Base-by-base conservation (phyloP, 2,329 filamentous ascomycete species). In the Penicillium sp. region DNA sequence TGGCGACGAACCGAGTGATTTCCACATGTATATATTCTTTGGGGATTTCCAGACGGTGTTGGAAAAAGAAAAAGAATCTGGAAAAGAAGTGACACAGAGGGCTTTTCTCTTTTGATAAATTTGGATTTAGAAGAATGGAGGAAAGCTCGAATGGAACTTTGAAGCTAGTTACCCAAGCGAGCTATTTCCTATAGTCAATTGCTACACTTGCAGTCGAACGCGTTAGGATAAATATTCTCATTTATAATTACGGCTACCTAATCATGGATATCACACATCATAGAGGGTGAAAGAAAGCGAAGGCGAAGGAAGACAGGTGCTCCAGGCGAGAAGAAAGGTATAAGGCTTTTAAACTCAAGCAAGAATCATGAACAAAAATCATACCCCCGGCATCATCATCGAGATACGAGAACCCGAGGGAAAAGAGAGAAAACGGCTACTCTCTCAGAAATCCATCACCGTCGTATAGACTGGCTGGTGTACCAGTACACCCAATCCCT, bases 1-100 rank as follows among this genome's bases (percentile, higher is more conserved):
- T 78, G 76, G 76, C 67, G 71, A 51, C 66, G 73, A 49, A 78
- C 74, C 19, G 71, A 66, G 23, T 57, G 15, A 39, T 23, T 28
- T 1, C 7, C 9, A 11, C 8, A 4, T 10, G 15, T 18, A 26
- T 30, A 13, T 14, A 16, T n/a, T n/a, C n/a, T n/a, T n/a, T n/a
- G n/a, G n/a, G n/a, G n/a, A n/a, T n/a, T n/a, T n/a, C n/a, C n/a
- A n/a, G n/a, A n/a, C n/a, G n/a, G n/a, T n/a, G n/a, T n/a, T n/a
- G 26, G 15, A 33, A 19, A 32, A 39, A 29, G 10, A 30, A 25
- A 26, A 21, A 14, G 23, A 23, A 29, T n/a, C n/a, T n/a, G n/a
- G n/a, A n/a, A n/a, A n/a, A n/a, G n/a, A n/a, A n/a, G n/a, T n/a
- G n/a, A n/a, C n/a, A n/a, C n/a, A n/a, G n/a, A n/a, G n/a, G n/a